Base-by-base conservation (phyloP, 331 rosid genomes). In the Rosa hybrid region DNA sequence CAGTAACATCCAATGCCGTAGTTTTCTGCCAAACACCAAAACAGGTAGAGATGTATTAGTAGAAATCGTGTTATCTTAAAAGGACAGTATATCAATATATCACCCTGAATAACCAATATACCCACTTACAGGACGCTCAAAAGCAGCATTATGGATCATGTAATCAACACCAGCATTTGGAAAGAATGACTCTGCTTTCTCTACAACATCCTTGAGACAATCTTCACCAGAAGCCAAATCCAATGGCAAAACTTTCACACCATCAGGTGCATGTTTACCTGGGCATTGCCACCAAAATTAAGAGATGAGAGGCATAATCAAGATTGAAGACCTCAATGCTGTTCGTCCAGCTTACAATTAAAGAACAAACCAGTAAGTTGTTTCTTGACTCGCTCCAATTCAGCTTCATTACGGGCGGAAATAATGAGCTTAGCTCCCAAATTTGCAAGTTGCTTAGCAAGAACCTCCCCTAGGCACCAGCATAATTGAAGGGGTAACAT, bases 101-200 rank as follows among this genome's bases (percentile, higher is more conserved):
- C 59, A 81, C 50, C 42, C 17, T 44, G 23, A 46, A 18, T 42
- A 44, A 27, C 39, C 27, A 57, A 23, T 4, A n/a, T 3, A 57
- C 76, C 78, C 76, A 90, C 98, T 89, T 83, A 95, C 97, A 51
- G 98, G 99, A 77, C 99, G 97, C 90, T 95, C 99, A 71, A 82
- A 87, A 80, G 99, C 98, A 46, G 98, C 97, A 89, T 93, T 95
- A 71, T 95, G 99, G 80, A 95, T 86, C 97, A 95, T 91, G 77
- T 89, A 93, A 88, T 95, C 97, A 82, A 91, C 90, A 77, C 99
- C 99, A 57, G 87, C 83, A 81, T 88, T 86, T 0, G 92, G 92
- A 57, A 96, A 91, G 80, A 86, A 44, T 7, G 88, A 93, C 82
- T 90, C 99, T 45, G 97, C 98, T 83, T 77, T 76, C 84, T 90